These are phyloP conservation scores for Conidiobolus incongruus DNA, from an alignment of 371 early-diverging fungal genomes.

Conservation along the genomic window DNA sequence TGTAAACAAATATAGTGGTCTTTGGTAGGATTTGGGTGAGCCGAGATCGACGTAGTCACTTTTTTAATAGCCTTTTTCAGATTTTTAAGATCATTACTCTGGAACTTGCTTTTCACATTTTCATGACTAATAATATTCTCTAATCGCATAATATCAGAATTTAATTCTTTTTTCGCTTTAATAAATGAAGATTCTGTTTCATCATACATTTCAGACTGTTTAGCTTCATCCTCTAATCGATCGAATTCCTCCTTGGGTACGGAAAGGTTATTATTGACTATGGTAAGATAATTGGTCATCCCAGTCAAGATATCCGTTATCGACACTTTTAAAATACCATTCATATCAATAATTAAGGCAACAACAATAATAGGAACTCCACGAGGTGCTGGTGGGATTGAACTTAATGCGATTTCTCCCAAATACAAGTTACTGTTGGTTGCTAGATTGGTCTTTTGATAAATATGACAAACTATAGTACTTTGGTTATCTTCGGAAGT, in stretches of 20 bases:
- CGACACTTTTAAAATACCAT: conserved; percentile 93
- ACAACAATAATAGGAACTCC: conserved; percentile 98
- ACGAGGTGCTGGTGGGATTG: conserved; percentile 88
- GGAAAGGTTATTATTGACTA: conserved; percentile 96
- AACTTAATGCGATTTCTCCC: conserved; percentile 89
- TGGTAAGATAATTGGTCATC: conserved; percentile 83
- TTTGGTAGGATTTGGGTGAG: conserved; percentile 72
- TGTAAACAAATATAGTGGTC: conserved; percentile 82
- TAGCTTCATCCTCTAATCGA: conserved; percentile 89
- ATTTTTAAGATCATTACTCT: conserved; percentile 61
- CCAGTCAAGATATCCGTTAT: conserved; percentile 92
- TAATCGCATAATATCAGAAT: conserved; percentile 67
- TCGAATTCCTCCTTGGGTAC: conserved; percentile 93
- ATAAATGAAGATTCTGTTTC: conserved; percentile 62
- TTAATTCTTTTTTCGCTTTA: conserved; percentile 53
- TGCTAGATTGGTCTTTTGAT: conserved; percentile 90
- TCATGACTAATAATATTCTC: conserved; percentile 63
- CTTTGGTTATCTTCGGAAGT: conserved; percentile 97
- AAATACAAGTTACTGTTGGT: conserved; percentile 92
- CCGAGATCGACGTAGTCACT: conserved; percentile 70
- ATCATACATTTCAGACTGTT: conserved; percentile 91
- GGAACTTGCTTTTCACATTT: conserved; percentile 60
- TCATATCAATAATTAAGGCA: conserved; percentile 91
- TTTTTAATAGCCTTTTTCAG: conserved; percentile 59
- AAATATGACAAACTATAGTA: conserved; percentile 91